Evolutionary conservation across 805 yeast genomes (phyloP), one percentile per base, ranked within the genome.

Genomic region (Metschnikowia lochheadii): DNA sequence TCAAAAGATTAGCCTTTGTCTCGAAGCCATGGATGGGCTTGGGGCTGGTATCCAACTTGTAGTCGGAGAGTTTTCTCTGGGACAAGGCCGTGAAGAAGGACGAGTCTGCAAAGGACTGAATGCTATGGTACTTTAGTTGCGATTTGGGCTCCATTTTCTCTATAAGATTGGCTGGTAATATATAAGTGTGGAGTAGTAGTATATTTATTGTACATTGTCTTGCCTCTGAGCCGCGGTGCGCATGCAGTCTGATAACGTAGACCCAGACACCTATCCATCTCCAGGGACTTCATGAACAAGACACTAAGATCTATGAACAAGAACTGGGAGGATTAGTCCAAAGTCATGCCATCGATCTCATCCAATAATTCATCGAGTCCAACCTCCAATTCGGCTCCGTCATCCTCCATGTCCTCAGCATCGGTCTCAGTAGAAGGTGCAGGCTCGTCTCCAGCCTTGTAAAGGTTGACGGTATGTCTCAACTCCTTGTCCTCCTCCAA

Each of bases 401-500:
- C 94, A 26, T 81, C 88, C 44, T 75, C 80, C 53, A 46, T 48
- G 6, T 75, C 73, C 35, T 66, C 76, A 7, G 67, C 83, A 63
- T 71, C 79, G 31, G 70, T 81, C 23, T 63, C 63, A 10, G 64
- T 62, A 32, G 52, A 56, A 14, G 55, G 60, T 13, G 61, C 29
- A 26, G 29, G 62, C 47, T 48, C 58, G 35, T 60, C 66, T 48
- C 61, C 68, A 49, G 85, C 82, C 73, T 90, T 94, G 77, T 94
- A 94, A 63, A 94, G 64, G 66, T 94, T 92, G 68, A 94, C 82
- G 42, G 89, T 83, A 62, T 86, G 90, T 76, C 99, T 87, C 67
- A 94, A 80, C 67, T 94, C 99, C 49, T 84, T 84, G 71, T 94
- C 99, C 72, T 94, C 98, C 76, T 94, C 99, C 67, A 94, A 82